Base-by-base conservation (phyloP, 345 rosid genomes). In the Gossypium turneri region DNA sequence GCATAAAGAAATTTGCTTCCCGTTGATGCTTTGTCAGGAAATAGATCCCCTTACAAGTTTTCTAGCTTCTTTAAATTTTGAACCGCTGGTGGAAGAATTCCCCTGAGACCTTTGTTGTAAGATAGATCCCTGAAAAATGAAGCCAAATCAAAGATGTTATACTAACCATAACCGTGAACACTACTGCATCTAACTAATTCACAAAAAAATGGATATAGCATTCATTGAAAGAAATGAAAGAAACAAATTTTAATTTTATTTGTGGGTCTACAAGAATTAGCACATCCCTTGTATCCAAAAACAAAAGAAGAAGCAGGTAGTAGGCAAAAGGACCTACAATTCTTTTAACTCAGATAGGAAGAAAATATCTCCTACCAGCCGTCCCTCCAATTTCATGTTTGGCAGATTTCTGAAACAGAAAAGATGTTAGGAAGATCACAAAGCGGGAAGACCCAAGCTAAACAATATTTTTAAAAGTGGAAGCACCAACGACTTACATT, bases 71-170 rank as follows among this genome's bases (percentile, higher is more conserved):
- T 73, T 81, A 92, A 81, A 1, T 77, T 43, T 72, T 94, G 97
- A 7, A 93, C 90, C 7, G 81, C 52, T 20, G 57, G 1, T 58
- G 99, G 97, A 73, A 96, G 84, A 68, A 94, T 8, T 82, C 99
- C 99, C 8, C 34, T 65, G 56, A 96, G 80, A 52, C 63, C 84
- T 62, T 72, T 34, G 83, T 92, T 96, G 82, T 76, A 88, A 10
- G 98, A 92, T 75, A 96, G 83, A 86, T 93, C 99, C 88, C 99
- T 95, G 67, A 13, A 84, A 7, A 47, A 15, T 72, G 19, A 85
- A 64, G 44, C 66, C 44, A 19, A 25, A 79, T 68, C 76, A 79
- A 51, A 19, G 41, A 44, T 57, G 43, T 52, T 13, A 13, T n/a
- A 27, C 63, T 24, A 5, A 29, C 16, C 20, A 11, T 41, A 5